These are phyloP conservation scores for Penicillium turbatum DNA, from an alignment of 495 filamentous ascomycete species.

Conservation along the genomic window DNA sequence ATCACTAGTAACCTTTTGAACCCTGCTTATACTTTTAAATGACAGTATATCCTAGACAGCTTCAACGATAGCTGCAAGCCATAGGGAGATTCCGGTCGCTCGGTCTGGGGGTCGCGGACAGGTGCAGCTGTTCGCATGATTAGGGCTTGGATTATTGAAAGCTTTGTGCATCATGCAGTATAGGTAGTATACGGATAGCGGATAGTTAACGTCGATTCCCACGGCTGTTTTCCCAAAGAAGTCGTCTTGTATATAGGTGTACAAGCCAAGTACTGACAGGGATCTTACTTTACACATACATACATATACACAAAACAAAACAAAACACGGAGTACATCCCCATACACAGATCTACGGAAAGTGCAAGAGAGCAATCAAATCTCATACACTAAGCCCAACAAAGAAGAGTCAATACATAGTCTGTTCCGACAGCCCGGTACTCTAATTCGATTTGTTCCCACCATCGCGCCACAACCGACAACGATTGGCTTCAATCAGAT, in stretches of 20 bases:
- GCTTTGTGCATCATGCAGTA: background rate
- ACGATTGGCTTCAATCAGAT: background rate
- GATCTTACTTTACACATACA: background rate
- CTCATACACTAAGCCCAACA: background rate
- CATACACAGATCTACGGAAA: background rate
- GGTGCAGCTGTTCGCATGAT: background rate
- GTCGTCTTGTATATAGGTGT: background rate
- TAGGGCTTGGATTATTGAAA: background rate
- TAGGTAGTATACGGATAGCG: background rate
- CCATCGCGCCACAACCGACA: background rate
- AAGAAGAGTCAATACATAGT: background rate
- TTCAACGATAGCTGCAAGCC: background rate
- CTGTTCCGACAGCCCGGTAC: background rate
- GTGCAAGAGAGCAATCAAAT: background rate
- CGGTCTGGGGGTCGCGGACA: slow-evolving; percentile 1
- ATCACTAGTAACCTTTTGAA: background rate
- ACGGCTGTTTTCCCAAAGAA: background rate
- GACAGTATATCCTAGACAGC: background rate
- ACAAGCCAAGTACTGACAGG: background rate
- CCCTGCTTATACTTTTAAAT: background rate
- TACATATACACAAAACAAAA: background rate
- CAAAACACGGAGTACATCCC: background rate
- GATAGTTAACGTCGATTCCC: background rate
- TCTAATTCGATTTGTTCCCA: background rate
- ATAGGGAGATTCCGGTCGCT: slow-evolving; percentile 5